Percentiles rank a stretch among this genome's conserved stretches.
phyloP scores from a whole-genome alignment of 768 basidiomycete species.

The Amanita exitialis region DNA sequence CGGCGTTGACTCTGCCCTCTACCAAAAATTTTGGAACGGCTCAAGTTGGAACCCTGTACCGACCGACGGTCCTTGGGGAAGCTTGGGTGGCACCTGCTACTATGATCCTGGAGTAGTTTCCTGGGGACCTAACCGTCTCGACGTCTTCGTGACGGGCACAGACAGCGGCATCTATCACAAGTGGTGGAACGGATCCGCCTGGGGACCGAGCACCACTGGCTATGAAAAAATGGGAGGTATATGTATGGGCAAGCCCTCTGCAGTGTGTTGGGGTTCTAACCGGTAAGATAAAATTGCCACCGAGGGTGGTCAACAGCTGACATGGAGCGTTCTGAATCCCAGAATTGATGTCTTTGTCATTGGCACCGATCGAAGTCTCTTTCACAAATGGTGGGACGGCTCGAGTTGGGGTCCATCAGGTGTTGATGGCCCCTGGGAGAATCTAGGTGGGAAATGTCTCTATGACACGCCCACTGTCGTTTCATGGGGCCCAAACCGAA shows the following conservation, averaged over 20 bases:
- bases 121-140: slow-evolving; percentile 9
- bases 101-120: slow-evolving; percentile 8
- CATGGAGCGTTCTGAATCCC: no score
- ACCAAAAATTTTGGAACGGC: slow-evolving; percentile 10
- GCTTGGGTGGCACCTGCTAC: neutral
- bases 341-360: no score
- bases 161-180: slow-evolving; percentile 9
- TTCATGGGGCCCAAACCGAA: neutral
- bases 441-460: neutral
- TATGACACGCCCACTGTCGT: neutral
- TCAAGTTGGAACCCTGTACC: neutral
- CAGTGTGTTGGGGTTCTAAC: no score
- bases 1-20: slow-evolving; percentile 10
- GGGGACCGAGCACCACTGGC: neutral
- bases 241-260: slow-evolving; percentile 3
- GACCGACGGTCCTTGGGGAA: neutral
- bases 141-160: slow-evolving; percentile 10
- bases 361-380: no score
- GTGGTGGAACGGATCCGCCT: slow-evolving; percentile 7
- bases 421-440: neutral
- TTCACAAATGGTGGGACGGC: neutral
- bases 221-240: slow-evolving; percentile 8
- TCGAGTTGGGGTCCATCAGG: no score
- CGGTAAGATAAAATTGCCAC: no score
- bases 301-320: no score